Evolutionary conservation across 2,329 filamentous ascomycete genomes (phyloP).

Genomic region (Gnomoniopsis sp.): DNA sequence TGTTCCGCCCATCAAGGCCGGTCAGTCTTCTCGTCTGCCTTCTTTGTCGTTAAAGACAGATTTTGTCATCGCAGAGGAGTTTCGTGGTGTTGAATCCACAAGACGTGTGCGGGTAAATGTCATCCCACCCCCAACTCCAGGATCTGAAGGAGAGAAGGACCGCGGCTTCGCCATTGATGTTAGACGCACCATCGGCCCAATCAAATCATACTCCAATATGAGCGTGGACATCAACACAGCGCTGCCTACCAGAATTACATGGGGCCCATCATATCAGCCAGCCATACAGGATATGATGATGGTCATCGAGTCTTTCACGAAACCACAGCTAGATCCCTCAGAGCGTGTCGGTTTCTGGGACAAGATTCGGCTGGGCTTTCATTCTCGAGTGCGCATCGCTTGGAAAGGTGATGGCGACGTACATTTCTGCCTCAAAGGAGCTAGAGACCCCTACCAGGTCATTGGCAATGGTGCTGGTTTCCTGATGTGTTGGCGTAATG

Average conservation of each 20-base stretch:
- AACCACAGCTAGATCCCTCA: conserved; percentile 88
- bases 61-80: conserved; percentile 96
- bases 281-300: conserved; percentile 99
- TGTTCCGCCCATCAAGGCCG: conserved; percentile 75
- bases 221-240: conserved; percentile 89
- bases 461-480: conserved; percentile 93
- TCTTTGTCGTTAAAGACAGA: conserved; percentile 82
- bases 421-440: conserved; percentile 85
- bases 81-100: conserved; percentile 73
- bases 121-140: conserved; percentile 65
- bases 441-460: conserved; percentile 88
- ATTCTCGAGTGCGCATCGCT: conserved; percentile 81
- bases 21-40: conserved; percentile 76
- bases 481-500: conserved; percentile 97
- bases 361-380: conserved; percentile 91
- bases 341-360: conserved; percentile 98
- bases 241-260: conserved; percentile 88
- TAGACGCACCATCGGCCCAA: conserved; percentile 83
- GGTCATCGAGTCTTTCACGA: conserved; percentile 95
- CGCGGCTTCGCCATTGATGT: conserved; percentile 81
- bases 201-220: conserved; percentile 96
- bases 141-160: conserved; percentile 50
- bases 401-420: conserved; percentile 98
- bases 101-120: conserved; percentile 80
- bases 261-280: conserved; percentile 96